Evolutionary conservation across 495 filamentous ascomycete genomes (phyloP), one percentile per base, ranked within the genome.

Genomic region (Penicillium dipodomyicola): DNA sequence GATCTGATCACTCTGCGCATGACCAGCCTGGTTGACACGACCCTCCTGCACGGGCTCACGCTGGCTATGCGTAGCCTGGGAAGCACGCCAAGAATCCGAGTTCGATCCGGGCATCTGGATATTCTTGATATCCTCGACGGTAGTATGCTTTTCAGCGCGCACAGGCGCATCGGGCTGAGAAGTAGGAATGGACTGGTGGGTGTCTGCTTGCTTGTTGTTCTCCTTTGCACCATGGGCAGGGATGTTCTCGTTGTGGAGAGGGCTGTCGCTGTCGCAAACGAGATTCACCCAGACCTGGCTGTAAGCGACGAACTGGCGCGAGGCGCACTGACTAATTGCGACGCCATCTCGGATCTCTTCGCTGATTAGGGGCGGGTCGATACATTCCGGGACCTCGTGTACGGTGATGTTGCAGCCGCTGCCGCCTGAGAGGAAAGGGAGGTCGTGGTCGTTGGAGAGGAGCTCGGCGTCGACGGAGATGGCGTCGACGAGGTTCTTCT

Each of bases 341-440:
- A 63, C 62, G 5, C 67, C 61, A 20, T 67, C 46, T 35, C 51
- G 57, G 7, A 76, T 47, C 14, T 58, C 56, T 23, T 58, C 43
- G 15, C 29, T 61, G 40, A 77, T 60, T 0, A 77, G 60, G 0
- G 75, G 68, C 9, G 54, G 52, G 25, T 72, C 69, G 17, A 68
- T 57, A 51, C 75, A 77, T 7, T 61, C 72, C 1, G 73, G 68
- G 0, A 67, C 61, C 46, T 77, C 72, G 53, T 74, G 72, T 4
- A 77, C 49, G 30, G 71, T 68, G 48, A 76, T 64, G 10, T 67
- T 70, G 62, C 75, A 77, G 27, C 57, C 56, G 17, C 55, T 54
- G 8, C 52, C 59, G 7, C 44, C 41, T 20, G 57, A 54, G 22
- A 62, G 51, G 49, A 54, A 65, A 1, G 55, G 52, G 15, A 59